Evolutionary conservation across 1,284 basidiomycete genomes (phyloP), one percentile per base, ranked within the genome.

Genomic region (Albatrellus sp.): DNA sequence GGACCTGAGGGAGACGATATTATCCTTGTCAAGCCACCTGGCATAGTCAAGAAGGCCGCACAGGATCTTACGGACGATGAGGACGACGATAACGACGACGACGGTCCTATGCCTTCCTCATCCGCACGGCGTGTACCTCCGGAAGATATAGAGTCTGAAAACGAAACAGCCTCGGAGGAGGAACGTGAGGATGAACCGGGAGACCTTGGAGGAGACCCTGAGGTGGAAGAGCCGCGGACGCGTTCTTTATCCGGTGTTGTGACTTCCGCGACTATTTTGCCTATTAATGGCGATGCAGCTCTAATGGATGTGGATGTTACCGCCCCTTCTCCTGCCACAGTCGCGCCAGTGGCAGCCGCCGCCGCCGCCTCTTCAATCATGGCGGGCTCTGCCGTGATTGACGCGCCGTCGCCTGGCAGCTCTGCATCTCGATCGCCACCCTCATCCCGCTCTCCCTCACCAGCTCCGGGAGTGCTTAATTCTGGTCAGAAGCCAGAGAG

Each of bases 341-440:
- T 66, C 17, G 61, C 64, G 0, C 66, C 69, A 28, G 62, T 68
- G 39, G 60, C 60, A 28, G 60, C 63, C 8, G 65, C 66, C 0
- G 65, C 66, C 0, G 68, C 69, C 0, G 63, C 66, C 11, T 68
- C 67, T 6, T 73, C 70, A 8, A 73, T 75, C 45, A 72, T 73
- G 67, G 72, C 68, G 2, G 68, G 67, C n/a, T 62, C 68, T 2
- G 55, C 59, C 16, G 57, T 72, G 39, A 55, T 72, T 19, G 60
- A 61, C n/a, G 61, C 64, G 1, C 56, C 64, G 12, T 61, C 64
- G 2, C 61, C 56, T 1, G 54, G 55, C 1, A 57, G 64, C 3
- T 61, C 66, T 13, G 50, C 56, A 9, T 58, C 59, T 5, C 55
- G 50, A 7, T 60, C 63, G 2, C 57, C 59, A 11, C 58, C 68